A percentile compares a stretch with the other conserved stretches of the same genome.
phyloP scores from a whole-genome alignment of 345 rosid species.

The Clarkia xantiana region DNA sequence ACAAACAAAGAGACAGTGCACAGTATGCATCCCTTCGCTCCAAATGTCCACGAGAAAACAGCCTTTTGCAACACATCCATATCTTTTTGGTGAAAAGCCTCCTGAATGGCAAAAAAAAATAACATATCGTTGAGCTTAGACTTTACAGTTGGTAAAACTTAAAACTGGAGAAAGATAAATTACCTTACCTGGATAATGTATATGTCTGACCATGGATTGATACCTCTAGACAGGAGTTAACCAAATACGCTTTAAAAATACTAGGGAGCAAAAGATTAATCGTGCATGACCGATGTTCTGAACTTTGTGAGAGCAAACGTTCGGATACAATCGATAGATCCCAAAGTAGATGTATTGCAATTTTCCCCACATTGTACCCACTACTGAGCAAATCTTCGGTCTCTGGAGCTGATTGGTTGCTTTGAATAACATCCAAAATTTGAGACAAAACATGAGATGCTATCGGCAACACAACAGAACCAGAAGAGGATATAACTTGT shows the following conservation, averaged over 20 bases:
- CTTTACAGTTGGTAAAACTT: slow-evolving; percentile 1
- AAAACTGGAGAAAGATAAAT: too few relatives aligned
- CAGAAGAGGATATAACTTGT: slow-evolving; percentile 14
- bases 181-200: slow-evolving; percentile 42
- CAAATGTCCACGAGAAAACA: slow-evolving; percentile 57
- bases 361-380: slow-evolving; percentile 21
- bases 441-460: slow-evolving; percentile 54
- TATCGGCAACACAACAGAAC: slow-evolving; percentile 36
- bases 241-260: slow-evolving; percentile 48
- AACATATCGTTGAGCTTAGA: not conserved
- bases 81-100: slow-evolving; percentile 39
- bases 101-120: slow-evolving; percentile 28
- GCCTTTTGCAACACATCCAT: slow-evolving; percentile 68
- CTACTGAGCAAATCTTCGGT: slow-evolving; percentile 11
- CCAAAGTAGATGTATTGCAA: slow-evolving; percentile 46
- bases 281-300: slow-evolving; percentile 68
- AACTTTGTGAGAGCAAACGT: slow-evolving; percentile 45
- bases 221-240: slow-evolving; percentile 21
- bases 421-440: slow-evolving; percentile 39
- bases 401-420: slow-evolving; percentile 18
- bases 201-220: slow-evolving; percentile 21
- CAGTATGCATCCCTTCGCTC: slow-evolving; percentile 89
- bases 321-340: slow-evolving; percentile 54
- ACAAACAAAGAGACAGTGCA: slow-evolving; percentile 52
- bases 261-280: slow-evolving; percentile 56